Base-by-base conservation (phyloP, 495 filamentous ascomycete genomes). In the Tuber melanosporum region DNA sequence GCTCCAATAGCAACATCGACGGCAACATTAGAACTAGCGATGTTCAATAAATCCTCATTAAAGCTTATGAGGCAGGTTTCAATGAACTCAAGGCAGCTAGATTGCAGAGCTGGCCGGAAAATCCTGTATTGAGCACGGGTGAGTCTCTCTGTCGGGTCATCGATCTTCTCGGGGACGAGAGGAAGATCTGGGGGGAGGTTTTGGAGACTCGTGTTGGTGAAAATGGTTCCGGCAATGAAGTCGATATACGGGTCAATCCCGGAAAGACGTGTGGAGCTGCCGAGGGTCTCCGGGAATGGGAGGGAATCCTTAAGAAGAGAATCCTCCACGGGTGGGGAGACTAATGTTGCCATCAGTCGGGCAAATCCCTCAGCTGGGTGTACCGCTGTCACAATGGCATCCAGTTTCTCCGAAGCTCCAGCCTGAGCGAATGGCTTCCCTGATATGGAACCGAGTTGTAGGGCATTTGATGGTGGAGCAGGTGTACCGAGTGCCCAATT, bases 211-310 rank as follows among this genome's bases (percentile, higher is more conserved):
- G 81, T 82, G 44, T 78, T 83, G 20, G 73, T 71, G 57, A 83
- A 83, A 39, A 83, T 78, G 66, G 80, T 73, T 39, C 92, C 93
- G 73, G 98, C 76, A 32, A 92, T 88, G 82, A 97, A 97, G 85
- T 99, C 96, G 76, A 97, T 85, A 78, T 97, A 98, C 7, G 91
- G 90, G 74, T 97, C 94, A 77, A 99, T 92, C 5, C 96, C 95
- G 26, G 93, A 88, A 86, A 91, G 91, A 72, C 95, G 90, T 80
- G 90, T 91, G 12, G 89, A 87, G 19, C 89, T 88, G n/a, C 94
- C 94, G n/a, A 98, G 86, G 49, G 87, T 89, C 82, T 97, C 94
- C 0, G 95, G 93, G 83, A 98, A 98, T 0, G 95, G 91, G 32
- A 98, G 85, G n/a, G 83, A 83, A 84, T 94, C 92, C 74, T 91